Base-by-base conservation (phyloP, 495 filamentous ascomycete genomes). In the Pyrenula massariospora region DNA sequence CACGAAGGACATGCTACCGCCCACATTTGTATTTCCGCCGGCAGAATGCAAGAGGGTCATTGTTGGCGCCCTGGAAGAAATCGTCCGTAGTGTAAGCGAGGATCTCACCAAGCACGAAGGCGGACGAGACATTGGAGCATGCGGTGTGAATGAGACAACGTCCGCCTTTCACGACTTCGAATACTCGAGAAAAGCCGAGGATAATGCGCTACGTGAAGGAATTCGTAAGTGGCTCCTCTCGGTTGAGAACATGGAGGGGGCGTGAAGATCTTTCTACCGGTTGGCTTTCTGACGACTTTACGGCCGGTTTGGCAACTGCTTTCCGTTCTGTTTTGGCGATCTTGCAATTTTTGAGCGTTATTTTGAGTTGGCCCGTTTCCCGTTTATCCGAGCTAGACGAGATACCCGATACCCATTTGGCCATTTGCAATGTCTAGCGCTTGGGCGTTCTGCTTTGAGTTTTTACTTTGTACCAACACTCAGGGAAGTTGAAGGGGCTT, bases 221-320 rank as follows among this genome's bases (percentile, higher is more conserved):
- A 78, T 87, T 50, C 73, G 81, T 47, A 77, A 72, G 62, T 87
- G 84, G 84, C 73, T 86, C 58, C 66, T 70, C 50, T 76, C 79
- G 60, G 79, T 82, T 8, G 82, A 84, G 59, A 72, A 77, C 22
- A 50, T 24, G n/a, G 50, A 20, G 10, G 50, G n/a, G 5, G n/a
- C 19, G 8, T 52, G 20, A 24, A 21, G 8, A 5, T 52, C 10
- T 52, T 52, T 10, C 50, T 52, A 24, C 19, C 20, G n/a, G 19
- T 52, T 52, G n/a, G 19, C 8, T 52, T 52, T 21, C 19, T 52
- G n/a, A 52, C 22, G 50, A 24, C 8, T 52, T 24, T 52, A 24
- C 50, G 50, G 50, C 50, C 50, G 50, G 15, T 42, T 42, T 15
- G 31, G 31, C 31, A 15, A 42, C 15, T 42, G 31, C 31, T 42